phyloP scores from a whole-genome alignment of 2,329 filamentous ascomycete genomes.

The Aspergillus phoenicis region DNA sequence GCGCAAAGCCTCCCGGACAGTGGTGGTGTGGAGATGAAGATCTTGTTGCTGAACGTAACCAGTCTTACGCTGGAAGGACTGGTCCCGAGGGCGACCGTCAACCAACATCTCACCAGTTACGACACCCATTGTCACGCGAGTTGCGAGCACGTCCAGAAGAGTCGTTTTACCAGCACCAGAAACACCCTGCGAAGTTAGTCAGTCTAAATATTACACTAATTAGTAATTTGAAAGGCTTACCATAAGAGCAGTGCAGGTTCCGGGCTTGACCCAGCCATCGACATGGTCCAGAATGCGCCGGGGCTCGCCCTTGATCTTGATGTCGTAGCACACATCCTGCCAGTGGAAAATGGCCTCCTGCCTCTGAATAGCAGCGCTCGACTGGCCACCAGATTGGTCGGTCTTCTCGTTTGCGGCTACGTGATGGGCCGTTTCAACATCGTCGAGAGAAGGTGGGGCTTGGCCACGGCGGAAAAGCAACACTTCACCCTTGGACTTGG shows the following conservation, averaged over 20 bases:
- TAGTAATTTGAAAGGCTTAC: conserved; percentile 34
- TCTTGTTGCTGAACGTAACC: conserved; percentile 94
- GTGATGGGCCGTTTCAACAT: conserved; percentile 30
- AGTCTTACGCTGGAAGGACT: conserved; percentile 86
- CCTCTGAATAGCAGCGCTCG: conserved; percentile 53
- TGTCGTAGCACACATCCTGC: conserved; percentile 80
- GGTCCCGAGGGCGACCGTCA: conserved; percentile 71
- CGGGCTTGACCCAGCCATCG: conserved; percentile 91
- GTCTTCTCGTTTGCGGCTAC: conserved; percentile 38
- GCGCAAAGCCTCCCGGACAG: conserved; percentile 82
- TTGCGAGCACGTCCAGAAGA: conserved; percentile 81
- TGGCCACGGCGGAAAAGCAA: conserved; percentile 73
- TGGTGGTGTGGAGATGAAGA: conserved; percentile 80
- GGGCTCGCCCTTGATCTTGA: conserved; percentile 74
- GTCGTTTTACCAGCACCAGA: conserved; percentile 95
- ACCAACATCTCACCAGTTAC: conserved; percentile 87
- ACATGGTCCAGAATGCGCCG: conserved; percentile 81
- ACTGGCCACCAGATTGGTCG: conserved; percentile 26
- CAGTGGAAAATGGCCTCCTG: conserved; percentile 83
- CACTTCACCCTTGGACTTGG: conserved; percentile 76
- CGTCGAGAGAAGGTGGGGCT: conserved; percentile 47
- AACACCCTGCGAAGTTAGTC: conserved; percentile 58
- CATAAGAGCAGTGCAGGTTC: conserved; percentile 87
- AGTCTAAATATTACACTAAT: neutral
- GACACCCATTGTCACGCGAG: conserved; percentile 84